phyloP scores from a whole-genome alignment of 257 asterid genomes.

The Solanum habrochaites region DNA sequence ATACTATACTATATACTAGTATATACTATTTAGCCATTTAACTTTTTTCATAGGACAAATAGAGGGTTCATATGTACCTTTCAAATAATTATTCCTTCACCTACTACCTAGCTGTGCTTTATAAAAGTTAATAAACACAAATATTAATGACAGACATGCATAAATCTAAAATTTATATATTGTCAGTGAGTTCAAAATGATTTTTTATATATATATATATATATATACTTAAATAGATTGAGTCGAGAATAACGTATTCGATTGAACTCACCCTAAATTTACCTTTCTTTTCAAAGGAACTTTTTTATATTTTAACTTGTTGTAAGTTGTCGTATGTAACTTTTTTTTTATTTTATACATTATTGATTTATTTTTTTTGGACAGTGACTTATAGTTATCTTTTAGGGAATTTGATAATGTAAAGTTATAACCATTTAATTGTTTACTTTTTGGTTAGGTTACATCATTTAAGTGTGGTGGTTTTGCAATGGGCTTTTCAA shows the following conservation, averaged over 20 bases:
- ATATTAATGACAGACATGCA: background rate
- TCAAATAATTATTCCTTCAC: background rate
- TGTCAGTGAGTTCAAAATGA: background rate
- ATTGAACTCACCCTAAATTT: background rate
- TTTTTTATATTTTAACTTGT: too few species aligned
- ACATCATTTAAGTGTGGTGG: conserved; percentile 89
- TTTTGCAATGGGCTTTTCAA: conserved; percentile 55
- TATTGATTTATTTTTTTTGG: background rate
- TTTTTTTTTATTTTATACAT: too few species aligned
- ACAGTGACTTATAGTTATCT: background rate
- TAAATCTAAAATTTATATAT: background rate
- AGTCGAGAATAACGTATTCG: background rate
- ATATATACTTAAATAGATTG: background rate
- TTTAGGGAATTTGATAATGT: background rate
- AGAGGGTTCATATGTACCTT: background rate
- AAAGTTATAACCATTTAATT: background rate
- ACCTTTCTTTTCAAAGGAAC: background rate
- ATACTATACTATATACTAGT: background rate
- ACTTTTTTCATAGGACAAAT: background rate
- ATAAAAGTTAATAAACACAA: background rate
- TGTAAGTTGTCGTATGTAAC: background rate
- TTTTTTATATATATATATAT: background rate
- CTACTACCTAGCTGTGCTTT: background rate
- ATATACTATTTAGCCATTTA: background rate
- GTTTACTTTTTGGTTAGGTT: conserved; percentile 22